Evolutionary conservation across 2,329 filamentous ascomycete species (phyloP).

Genomic region (Rutstroemia sp.): DNA sequence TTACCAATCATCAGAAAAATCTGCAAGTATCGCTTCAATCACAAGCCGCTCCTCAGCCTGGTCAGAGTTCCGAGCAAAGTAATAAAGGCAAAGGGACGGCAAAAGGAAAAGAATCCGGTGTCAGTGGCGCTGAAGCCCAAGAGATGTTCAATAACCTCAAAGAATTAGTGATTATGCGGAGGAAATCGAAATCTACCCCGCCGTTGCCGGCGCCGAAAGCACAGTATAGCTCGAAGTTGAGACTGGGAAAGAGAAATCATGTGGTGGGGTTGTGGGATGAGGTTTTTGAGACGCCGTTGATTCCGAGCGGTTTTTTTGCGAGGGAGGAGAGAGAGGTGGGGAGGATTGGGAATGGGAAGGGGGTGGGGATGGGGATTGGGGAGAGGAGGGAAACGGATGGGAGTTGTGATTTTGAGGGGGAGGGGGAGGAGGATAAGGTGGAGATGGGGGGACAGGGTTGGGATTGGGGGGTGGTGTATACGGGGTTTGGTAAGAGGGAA

Average conservation of each 20-base stretch:
- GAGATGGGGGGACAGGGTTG: background rate
- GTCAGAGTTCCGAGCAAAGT: no score
- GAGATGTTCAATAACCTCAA: no score
- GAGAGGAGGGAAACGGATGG: background rate
- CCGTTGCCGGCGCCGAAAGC: background rate
- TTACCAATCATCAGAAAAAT: no score
- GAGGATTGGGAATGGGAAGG: background rate
- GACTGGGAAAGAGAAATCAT: background rate
- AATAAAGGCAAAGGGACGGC: no score
- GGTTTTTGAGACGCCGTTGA: background rate
- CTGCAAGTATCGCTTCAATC: no score
- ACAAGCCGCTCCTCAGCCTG: no score
- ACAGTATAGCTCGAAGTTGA: background rate
- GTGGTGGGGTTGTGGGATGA: background rate
- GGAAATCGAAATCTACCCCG: background rate
- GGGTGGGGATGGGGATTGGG: no score
- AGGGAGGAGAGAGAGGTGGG: background rate
- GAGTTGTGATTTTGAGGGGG: constrained; percentile 7
- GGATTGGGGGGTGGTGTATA: background rate
- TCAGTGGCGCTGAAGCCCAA: no score
- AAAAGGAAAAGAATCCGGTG: no score
- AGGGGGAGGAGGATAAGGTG: background rate
- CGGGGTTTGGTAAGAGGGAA: background rate
- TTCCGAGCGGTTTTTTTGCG: background rate
- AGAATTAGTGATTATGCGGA: background rate